Evolutionary conservation across 257 asterid species (phyloP), one percentile per base, ranked within the genome.

Genomic region (Ballota nigra): DNA sequence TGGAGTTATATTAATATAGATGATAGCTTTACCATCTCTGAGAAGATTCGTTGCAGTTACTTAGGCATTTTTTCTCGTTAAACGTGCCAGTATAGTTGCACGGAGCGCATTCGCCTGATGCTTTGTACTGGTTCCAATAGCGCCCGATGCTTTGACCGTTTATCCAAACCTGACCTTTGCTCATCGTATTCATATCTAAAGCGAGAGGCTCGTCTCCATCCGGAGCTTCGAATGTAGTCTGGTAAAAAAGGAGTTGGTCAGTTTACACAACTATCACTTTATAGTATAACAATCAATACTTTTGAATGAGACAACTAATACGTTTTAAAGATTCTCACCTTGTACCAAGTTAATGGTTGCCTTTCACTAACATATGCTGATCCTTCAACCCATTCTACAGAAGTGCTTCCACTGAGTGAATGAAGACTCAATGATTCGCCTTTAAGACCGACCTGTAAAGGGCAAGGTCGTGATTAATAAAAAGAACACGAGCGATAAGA

Each of bases 131-230:
- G 62, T 92, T 89, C 91, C 90, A 89, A 68, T 87, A 88, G 31
- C 99, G 90, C 36, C 99, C 99, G 24, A 94, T 81, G 87, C 89
- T 88, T 73, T 83, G 90, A 22, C 99, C 97, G 4, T 94, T 94
- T 79, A 94, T 87, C 99, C 99, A 94, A 23, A 89, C 86, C 75
- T 94, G 99, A 63, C 99, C 99, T 80, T 94, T 94, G 74, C 99
- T 91, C 99, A 94, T 91, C 66, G 85, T 81, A 66, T 73, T 81
- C 97, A 94, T 89, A 72, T 94, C 99, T 70, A 94, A 82, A 69
- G 99, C 99, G 79, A 94, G 74, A 10, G 99, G 99, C 65, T 86
- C 96, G 22, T 91, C 71, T 43, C 97, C 99, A 0, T 76, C 78
- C 18, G 99, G 99, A 66, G 93, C 96, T n/a, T 77, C 81, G 80